Conservation (phyloP, 2,329 filamentous ascomycete genomes). For the Fusarium sulawesiense region DNA sequence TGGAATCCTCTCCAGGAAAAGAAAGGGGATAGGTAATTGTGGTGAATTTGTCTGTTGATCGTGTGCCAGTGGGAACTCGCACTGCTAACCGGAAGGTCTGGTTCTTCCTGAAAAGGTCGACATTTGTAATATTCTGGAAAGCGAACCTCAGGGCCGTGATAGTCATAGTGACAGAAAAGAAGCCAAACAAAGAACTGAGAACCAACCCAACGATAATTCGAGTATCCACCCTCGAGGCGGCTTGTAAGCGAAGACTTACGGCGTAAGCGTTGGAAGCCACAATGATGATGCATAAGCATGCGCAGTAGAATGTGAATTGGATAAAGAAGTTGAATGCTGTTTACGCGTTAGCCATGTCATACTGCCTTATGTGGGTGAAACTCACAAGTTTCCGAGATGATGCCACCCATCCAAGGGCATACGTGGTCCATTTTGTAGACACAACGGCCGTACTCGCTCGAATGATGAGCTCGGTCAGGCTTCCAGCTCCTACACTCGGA, state of each 20-base stretch:
- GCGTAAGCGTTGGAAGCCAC: slow-evolving; percentile 74
- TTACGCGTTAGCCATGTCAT: not conserved
- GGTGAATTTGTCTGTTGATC: slow-evolving; percentile 55
- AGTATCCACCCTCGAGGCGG: slow-evolving; percentile 60
- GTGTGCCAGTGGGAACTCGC: slow-evolving; percentile 67
- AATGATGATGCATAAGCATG: slow-evolving; percentile 72
- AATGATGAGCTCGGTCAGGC: slow-evolving; percentile 88
- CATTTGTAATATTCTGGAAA: slow-evolving; percentile 81
- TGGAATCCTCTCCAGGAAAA: slow-evolving; percentile 21
- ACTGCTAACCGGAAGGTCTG: slow-evolving; percentile 81
- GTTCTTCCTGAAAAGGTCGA: slow-evolving; percentile 77
- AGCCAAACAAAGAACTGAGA: slow-evolving; percentile 76
- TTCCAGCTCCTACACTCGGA: slow-evolving; percentile 87
- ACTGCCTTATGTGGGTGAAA: slow-evolving; percentile 14
- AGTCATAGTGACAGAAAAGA: slow-evolving; percentile 86
- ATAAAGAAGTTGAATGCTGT: slow-evolving; percentile 89
- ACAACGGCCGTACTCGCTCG: slow-evolving; percentile 82
- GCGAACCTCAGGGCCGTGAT: slow-evolving; percentile 76
- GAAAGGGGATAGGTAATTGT: slow-evolving; percentile 70
- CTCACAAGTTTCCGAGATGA: slow-evolving; percentile 82
- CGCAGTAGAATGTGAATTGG: slow-evolving; percentile 83
- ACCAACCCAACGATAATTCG: slow-evolving; percentile 75
- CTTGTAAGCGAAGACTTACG: slow-evolving; percentile 64
- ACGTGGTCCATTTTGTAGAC: slow-evolving; percentile 94
- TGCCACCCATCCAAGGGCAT: slow-evolving; percentile 96